phyloP scores from a whole-genome alignment of 129 eudicot species.

The Pseudognaphalium luteoalbum region DNA sequence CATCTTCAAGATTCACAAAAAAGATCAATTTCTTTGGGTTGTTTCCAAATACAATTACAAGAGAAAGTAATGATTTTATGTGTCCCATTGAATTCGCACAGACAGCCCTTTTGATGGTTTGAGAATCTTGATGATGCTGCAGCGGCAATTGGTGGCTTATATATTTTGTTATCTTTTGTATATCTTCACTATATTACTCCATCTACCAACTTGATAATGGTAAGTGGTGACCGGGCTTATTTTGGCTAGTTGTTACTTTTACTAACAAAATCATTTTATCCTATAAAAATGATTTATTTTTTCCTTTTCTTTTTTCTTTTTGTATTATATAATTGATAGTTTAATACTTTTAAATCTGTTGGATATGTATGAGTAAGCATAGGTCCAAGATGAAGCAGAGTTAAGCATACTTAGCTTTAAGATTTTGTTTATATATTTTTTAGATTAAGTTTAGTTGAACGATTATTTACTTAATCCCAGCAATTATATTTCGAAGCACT shows the following conservation, averaged over 20 bases:
- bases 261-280: no score
- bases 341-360: no score
- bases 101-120: constrained; percentile 22
- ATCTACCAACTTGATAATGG: neutral
- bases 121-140: constrained; percentile 81
- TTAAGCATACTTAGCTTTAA: no score
- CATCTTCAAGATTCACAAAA: constrained; percentile 65
- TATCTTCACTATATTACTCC: neutral
- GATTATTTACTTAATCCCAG: no score
- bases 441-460: no score
- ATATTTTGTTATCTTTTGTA: neutral
- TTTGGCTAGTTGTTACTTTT: neutral
- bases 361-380: no score
- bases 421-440: no score
- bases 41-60: neutral
- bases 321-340: no score
- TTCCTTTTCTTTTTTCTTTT: no score
- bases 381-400: no score
- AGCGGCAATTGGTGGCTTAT: constrained; percentile 48
- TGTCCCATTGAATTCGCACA: neutral
- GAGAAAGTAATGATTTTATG: neutral
- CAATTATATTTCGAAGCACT: no score
- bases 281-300: no score
- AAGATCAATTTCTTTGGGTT: constrained; percentile 25
- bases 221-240: neutral